Evolutionary conservation across 2,329 filamentous ascomycete species (phyloP), one percentile per base, ranked within the genome.

Genomic region (Exutisphaerella laricina): DNA sequence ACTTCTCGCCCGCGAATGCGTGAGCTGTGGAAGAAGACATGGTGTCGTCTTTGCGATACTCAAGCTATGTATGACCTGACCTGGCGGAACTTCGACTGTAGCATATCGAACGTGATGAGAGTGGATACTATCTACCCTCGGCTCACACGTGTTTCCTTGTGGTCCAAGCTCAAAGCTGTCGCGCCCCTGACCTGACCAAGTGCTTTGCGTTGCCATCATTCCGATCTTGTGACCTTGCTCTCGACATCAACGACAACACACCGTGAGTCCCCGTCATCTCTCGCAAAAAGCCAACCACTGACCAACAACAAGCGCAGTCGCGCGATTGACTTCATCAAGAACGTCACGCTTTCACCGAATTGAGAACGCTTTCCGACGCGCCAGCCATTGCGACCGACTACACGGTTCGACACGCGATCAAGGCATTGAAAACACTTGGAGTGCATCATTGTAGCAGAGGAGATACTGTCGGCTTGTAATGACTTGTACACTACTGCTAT

Each of bases 1-100:
- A 56, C 39, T 59, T 49, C 37, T 60, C 58, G 41, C 58, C 58
- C 22, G 44, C 42, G 35, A 60, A 60, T 23, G 34, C 39, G 20
- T 33, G 34, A 18, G 21, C 7, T 33, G n/a, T n/a, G n/a, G n/a
- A n/a, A n/a, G n/a, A n/a, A n/a, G n/a, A n/a, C n/a, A n/a, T n/a
- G n/a, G n/a, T n/a, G n/a, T n/a, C n/a, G n/a, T n/a, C n/a, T n/a
- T n/a, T n/a, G n/a, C n/a, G n/a, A n/a, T n/a, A n/a, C n/a, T n/a
- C n/a, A n/a, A n/a, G n/a, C n/a, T n/a, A n/a, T n/a, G n/a, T n/a
- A n/a, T n/a, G n/a, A n/a, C n/a, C n/a, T n/a, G n/a, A n/a, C n/a
- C n/a, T n/a, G n/a, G n/a, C n/a, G n/a, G n/a, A n/a, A n/a, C n/a
- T n/a, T n/a, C n/a, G n/a, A n/a, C n/a, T n/a, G n/a, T n/a, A n/a